Base-by-base conservation (phyloP, 2,329 filamentous ascomycete species). In the Ceratocystis alfenasii region DNA sequence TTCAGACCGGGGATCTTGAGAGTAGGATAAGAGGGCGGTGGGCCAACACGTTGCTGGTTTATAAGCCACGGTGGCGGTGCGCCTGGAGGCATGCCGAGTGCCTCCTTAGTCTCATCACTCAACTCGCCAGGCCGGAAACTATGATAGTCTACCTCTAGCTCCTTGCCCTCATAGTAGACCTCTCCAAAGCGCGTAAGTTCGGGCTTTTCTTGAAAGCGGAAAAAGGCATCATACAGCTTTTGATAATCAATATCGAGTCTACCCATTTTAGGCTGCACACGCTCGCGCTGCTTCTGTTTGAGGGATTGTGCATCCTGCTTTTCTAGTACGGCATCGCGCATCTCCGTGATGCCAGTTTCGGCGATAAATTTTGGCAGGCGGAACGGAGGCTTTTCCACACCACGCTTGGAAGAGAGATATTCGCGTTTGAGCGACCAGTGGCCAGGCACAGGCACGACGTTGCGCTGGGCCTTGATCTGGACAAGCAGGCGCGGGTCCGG, bases 121-220 rank as follows among this genome's bases (percentile, higher is more conserved):
- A 97, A 76, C 71, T 97, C 92, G 45, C 94, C 94, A 0, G 94
- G 90, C 69, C 91, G 86, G 68, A 96, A 83, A 76, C 96, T 89
- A 71, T 89, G 87, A 69, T 95, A 83, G 74, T 97, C 95, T 0
- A 94, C 96, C 76, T 99, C 94, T 73, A 90, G 94, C 74, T 99
- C 94, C 75, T 99, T 99, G 73, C 94, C 94, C 76, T 99, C 94
- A 74, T 97, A 97, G 76, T 99, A 99, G n/a, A 99, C 92, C 75
- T 99, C 94, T 50, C 94, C 94, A 71, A 96, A 99, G 55, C 92
- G 84, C 41, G 94, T 97, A 69, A 99, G 78, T 71, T 91, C 87
- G 0, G 94, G 94, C 76, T 99, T 99, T 50, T 90, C 95, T 77
- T 99, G 94, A 74, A 96, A 95, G 68, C 91, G 85, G 80, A 99